Evolutionary conservation across 140 eudicot species (phyloP), one percentile per base, ranked within the genome.

Genomic region (Stevia rebaudiana): DNA sequence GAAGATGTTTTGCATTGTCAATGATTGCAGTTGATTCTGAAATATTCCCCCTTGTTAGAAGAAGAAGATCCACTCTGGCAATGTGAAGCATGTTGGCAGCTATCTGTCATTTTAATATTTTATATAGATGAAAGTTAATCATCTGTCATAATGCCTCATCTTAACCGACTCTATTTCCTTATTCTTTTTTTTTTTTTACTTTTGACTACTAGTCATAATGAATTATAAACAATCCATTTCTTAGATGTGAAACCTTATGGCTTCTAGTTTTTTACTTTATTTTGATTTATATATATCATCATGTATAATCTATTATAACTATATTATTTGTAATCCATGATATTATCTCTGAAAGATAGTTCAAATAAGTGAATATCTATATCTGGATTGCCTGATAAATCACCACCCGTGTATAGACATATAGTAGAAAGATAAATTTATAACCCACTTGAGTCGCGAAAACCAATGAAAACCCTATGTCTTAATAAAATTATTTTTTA

Each of bases 51-150:
- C 59, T 74, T 63, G 72, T 61, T 73, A 76, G 75, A 52, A 73
- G 69, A 36, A 80, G 85, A 68, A 78, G 75, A 67, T 83, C 81
- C 67, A 90, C 79, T 72, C 84, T 78, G 67, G 88, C 95, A 68
- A 90, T 46, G 74, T 78, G 70, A 66, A 90, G 77, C 84, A 84
- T 76, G 79, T 87, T 87, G 66, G 88, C 86, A 35, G 94, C 94
- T 66, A 73, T 78, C 97, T 90, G 76, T 24, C 49, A n/a, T n/a
- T n/a, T n/a, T n/a, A n/a, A n/a, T n/a, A 37, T 18, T 30, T 23
- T 25, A 12, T 10, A 7, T 17, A 47, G 21, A 59, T 65, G 44
- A 37, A 46, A n/a, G 17, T 65, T 64, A 47, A 42, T 40, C 7
- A 30, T 71, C 18, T 2, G 10, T 44, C 15, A 19, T 13, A 15